Evolutionary conservation across 176 grass and related monocot genomes (phyloP).

Genomic region (Eragrostis curvula): DNA sequence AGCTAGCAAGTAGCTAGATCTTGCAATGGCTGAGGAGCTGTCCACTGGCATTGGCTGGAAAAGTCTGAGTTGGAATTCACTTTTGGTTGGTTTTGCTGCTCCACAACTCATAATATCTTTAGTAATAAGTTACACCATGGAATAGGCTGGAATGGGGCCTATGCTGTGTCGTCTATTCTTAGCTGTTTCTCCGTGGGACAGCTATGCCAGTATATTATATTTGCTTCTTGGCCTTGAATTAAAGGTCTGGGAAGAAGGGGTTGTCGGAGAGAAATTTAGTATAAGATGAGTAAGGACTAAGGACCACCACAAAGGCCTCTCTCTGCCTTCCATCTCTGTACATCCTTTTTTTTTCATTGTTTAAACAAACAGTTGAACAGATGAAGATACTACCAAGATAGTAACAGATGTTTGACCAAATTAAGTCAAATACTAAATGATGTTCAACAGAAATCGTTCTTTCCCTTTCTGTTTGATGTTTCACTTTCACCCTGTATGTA

Average conservation of each 20-base stretch:
- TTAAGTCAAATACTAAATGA: not conserved
- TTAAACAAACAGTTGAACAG: constrained; percentile 31
- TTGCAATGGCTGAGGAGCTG: constrained; percentile 53
- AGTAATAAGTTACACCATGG: constrained; percentile 53
- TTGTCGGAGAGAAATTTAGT: constrained; percentile 12
- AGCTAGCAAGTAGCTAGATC: constrained; percentile 65
- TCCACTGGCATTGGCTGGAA: constrained; percentile 56
- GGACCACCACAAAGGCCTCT: constrained; percentile 34
- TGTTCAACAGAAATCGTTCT: not conserved
- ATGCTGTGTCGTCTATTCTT: constrained; percentile 48
- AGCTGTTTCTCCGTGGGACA: constrained; percentile 51
- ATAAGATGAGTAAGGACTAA: constrained; percentile 14
- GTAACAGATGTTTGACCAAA: constrained; percentile 18
- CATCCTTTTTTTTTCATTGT: constrained; percentile 19
- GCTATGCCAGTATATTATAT: constrained; percentile 53
- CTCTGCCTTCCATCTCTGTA: constrained; percentile 28
- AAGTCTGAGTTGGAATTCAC: constrained; percentile 54
- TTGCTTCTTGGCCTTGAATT: constrained; percentile 44
- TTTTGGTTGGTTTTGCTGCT: constrained; percentile 60
- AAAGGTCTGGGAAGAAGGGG: constrained; percentile 31
- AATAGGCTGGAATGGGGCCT: constrained; percentile 65
- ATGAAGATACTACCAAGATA: constrained; percentile 12
- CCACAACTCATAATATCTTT: constrained; percentile 55
- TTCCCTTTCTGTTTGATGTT: not conserved
- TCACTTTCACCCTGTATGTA: constrained; percentile 8